These are phyloP conservation scores for Rhodotorula graminis DNA, from an alignment of 768 basidiomycete genomes.

Conservation along the genomic window DNA sequence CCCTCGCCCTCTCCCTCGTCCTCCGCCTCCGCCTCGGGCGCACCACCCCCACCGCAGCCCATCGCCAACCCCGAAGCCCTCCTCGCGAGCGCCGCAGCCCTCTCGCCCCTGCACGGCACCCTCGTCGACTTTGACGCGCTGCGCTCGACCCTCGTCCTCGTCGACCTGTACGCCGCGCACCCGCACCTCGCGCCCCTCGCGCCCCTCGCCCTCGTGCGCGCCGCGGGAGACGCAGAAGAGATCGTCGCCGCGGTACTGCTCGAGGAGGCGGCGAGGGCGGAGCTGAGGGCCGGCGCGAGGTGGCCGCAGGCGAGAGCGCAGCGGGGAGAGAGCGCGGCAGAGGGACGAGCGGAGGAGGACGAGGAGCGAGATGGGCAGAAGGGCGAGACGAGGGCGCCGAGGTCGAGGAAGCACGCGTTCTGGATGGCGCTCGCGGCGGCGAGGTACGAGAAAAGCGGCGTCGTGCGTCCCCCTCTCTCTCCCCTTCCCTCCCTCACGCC, in stretches of 20 bases:
- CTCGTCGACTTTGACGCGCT: conserved; percentile 44
- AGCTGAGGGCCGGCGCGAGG: conserved; percentile 10
- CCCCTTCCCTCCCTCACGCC: too few species aligned
- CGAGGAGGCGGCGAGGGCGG: conserved; percentile 50
- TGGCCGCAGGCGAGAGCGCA: too few species aligned
- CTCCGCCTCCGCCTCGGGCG: too few species aligned
- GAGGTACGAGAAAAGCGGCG: conserved; percentile 50
- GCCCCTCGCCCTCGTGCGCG: conserved; percentile 43
- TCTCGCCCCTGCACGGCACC: background rate
- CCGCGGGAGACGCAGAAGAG: conserved; percentile 49
- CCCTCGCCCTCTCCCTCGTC: background rate
- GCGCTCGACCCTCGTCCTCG: conserved; percentile 46
- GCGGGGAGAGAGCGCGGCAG: too few species aligned
- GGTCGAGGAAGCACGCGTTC: conserved; percentile 45
- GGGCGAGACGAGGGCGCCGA: too few species aligned
- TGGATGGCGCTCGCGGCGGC: conserved; percentile 48
- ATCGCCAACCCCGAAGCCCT: conserved; percentile 23
- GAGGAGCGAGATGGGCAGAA: too few species aligned
- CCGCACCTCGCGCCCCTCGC: conserved; percentile 36
- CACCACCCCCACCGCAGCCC: too few species aligned
- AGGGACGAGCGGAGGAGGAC: too few species aligned
- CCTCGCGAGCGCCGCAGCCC: conserved; percentile 45
- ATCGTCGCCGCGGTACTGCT: conserved; percentile 49
- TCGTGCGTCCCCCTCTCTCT: conserved; percentile 43
- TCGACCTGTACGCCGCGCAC: conserved; percentile 44